Base-by-base conservation (phyloP, 2,329 filamentous ascomycete genomes). In the Calonectria pseudoreteaudii region DNA sequence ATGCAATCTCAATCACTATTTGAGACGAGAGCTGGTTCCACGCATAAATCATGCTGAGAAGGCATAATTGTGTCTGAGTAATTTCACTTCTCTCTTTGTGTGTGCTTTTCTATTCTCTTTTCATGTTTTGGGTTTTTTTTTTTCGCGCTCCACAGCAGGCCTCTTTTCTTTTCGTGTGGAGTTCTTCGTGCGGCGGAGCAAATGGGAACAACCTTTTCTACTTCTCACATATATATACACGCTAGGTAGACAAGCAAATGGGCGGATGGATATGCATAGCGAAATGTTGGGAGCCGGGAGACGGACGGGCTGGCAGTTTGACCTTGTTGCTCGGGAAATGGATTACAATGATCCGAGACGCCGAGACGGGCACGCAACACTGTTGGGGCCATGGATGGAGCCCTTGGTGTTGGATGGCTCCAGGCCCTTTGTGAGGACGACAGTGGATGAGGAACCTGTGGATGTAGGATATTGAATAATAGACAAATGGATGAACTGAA, bases 171-270 rank as follows among this genome's bases (percentile, higher is more conserved):
- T 49, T 68, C 28, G 70, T 62, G 71, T 44, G 74, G 74, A 66
- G 62, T 73, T 70, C 34, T 65, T 68, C 47, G 66, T 71, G 71
- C 60, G 68, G 44, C 70, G 76, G 75, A 79, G 79, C 75, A 74
- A 74, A 66, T 72, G 79, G 73, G 71, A 74, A 73, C 75, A 74
- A 70, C 71, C 41, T 44, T 65, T 58, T 68, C 49, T 44, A 36
- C 30, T 47, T 50, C 41, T 50, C 41, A 62, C 50, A 36, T 41
- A 76, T 79, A 78, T 80, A 76, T 76, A 75, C 74, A 76, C 70
- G 52, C 34, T 62, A 69, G 60, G 71, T 74, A 72, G 66, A 70
- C 56, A 60, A 72, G 52, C 52, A 52, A 53, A 64, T 66, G 65
- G 69, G 66, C 72, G 64, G 67, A 68, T 52, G 67, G 66, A 75